phyloP scores from a whole-genome alignment of 805 yeast genomes.

The Candida orba region DNA sequence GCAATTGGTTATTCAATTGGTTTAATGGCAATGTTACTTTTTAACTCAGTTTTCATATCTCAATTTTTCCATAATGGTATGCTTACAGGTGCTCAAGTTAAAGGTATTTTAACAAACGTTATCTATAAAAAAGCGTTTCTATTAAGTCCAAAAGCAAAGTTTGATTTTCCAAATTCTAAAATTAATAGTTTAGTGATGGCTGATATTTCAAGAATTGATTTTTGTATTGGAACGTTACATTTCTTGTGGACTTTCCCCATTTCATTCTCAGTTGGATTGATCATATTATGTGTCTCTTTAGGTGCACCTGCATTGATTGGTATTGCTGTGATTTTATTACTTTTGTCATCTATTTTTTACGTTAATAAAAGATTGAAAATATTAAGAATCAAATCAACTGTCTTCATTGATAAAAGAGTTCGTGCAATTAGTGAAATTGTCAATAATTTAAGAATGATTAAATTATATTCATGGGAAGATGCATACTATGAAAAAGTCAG shows the following conservation, averaged over 20 bases:
- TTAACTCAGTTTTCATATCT: conserved; percentile 44
- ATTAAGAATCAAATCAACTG: conserved; percentile 50
- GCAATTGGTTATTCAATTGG: conserved; percentile 81
- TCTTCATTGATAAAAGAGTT: conserved; percentile 71
- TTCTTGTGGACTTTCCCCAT: conserved; percentile 59
- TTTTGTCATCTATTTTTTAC: conserved; percentile 33
- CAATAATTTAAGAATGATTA: conserved; percentile 72
- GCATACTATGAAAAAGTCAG: conserved; percentile 59
- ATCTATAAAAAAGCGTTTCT: conserved; percentile 61
- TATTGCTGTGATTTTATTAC: conserved; percentile 43
- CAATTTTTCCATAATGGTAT: conserved; percentile 58
- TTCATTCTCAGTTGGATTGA: conserved; percentile 55
- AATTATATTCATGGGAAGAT: conserved; percentile 86
- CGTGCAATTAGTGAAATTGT: conserved; percentile 71
- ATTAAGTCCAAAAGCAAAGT: conserved; percentile 50
- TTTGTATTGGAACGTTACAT: conserved; percentile 65
- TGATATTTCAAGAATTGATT: conserved; percentile 74
- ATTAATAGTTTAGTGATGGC: conserved; percentile 76
- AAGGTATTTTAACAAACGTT: conserved; percentile 65
- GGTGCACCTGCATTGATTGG: conserved; percentile 76
- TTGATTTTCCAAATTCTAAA: conserved; percentile 57
- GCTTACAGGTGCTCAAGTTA: conserved; percentile 61
- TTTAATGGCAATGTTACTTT: conserved; percentile 45
- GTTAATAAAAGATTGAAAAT: conserved; percentile 45
- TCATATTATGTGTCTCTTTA: conserved; percentile 54